phyloP scores from a whole-genome alignment of 148 eudicot genomes.

The Gaultheria prostrata region DNA sequence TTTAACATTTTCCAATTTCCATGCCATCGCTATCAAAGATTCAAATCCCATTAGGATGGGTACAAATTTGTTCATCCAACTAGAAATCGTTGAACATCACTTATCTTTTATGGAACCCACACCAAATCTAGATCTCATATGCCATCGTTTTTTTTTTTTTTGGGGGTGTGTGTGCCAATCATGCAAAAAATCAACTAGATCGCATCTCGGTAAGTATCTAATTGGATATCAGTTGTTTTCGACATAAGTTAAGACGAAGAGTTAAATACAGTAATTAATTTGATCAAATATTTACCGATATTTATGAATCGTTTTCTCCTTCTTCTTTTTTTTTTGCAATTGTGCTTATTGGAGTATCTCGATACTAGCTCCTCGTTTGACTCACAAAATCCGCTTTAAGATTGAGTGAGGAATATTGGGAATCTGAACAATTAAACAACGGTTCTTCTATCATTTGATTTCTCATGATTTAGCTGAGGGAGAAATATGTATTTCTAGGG shows the following conservation, averaged over 20 bases:
- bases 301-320: no score
- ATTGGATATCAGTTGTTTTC: neutral
- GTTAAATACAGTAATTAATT: neutral
- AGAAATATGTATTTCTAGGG: neutral
- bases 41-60: neutral
- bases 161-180: no score
- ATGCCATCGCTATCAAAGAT: neutral
- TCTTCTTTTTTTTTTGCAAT: no score
- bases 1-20: neutral
- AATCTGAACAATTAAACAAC: neutral
- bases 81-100: neutral
- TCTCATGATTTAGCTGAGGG: neutral
- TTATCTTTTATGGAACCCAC: neutral
- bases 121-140: neutral
- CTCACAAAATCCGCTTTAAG: neutral
- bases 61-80: neutral
- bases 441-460: neutral
- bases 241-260: neutral
- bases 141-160: neutral
- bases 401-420: neutral
- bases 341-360: neutral
- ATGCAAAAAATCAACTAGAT: neutral
- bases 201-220: neutral
- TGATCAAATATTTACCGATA: neutral
- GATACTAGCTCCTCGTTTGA: neutral